A percentile compares a stretch with the other conserved stretches of the same genome.
Evolutionary conservation across 129 eudicot species (phyloP).

Genomic region (Escallonia rubra): DNA sequence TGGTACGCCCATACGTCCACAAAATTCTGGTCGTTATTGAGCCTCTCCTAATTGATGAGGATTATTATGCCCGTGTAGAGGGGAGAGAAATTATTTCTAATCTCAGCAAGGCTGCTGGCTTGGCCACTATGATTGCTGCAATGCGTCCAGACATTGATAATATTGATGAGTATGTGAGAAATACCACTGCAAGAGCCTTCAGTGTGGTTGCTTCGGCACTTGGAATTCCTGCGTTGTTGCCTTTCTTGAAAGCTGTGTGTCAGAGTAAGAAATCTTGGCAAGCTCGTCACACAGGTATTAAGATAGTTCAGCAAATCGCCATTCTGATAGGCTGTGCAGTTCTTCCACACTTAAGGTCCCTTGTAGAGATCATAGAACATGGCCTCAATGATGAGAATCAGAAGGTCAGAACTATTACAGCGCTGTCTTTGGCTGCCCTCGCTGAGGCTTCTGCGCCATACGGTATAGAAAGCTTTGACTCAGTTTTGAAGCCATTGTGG

Average conservation of each 20-base stretch:
- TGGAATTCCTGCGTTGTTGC: conserved; percentile 85
- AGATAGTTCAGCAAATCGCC: conserved; percentile 97
- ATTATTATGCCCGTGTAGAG: conserved; percentile 94
- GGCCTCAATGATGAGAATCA: conserved; percentile 96
- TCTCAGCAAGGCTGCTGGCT: conserved; percentile 91
- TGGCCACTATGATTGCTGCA: conserved; percentile 99
- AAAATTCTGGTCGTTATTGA: conserved; percentile 87
- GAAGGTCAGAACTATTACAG: conserved; percentile 87
- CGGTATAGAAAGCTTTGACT: conserved; percentile 95
- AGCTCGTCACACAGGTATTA: conserved; percentile 93
- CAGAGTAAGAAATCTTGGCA: conserved; percentile 99
- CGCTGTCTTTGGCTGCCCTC: conserved; percentile 90
- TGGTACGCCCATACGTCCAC: conserved; percentile 86
- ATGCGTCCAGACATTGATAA: conserved; percentile 98
- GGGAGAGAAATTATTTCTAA: conserved; percentile 95
- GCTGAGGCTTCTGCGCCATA: conserved; percentile 96
- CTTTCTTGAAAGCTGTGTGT: conserved; percentile 93
- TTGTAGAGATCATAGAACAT: conserved; percentile 92
- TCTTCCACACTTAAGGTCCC: conserved; percentile 90
- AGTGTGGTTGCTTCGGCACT: conserved; percentile 99
- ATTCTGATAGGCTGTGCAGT: conserved; percentile 93
- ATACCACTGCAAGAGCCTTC: conserved; percentile 97
- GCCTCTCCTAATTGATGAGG: conserved; percentile 91
- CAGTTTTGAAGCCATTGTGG: conserved; percentile 93
- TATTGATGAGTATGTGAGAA: conserved; percentile 90